phyloP scores from a whole-genome alignment of 106 monocot species.

The Dioscorea zingiberensis region DNA sequence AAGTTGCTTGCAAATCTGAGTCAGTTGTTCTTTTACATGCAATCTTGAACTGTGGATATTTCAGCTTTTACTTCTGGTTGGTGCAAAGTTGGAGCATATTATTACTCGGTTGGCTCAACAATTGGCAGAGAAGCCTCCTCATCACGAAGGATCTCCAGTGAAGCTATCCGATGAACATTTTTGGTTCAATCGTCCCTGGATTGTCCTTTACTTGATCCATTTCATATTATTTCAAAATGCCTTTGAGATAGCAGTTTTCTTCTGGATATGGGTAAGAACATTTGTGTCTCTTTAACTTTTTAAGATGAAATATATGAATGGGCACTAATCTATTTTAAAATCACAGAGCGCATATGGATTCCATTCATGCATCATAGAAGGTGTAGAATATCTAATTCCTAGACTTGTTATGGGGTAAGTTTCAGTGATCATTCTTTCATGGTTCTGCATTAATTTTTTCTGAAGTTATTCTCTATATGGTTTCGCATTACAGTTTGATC shows the following conservation, averaged over 20 bases:
- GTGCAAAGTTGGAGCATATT: conserved; percentile 56
- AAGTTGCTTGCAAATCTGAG: too few relatives aligned
- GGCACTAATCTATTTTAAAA: background rate
- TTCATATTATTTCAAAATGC: conserved; percentile 66
- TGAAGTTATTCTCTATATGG: background rate
- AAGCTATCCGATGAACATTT: conserved; percentile 46
- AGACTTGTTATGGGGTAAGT: conserved; percentile 66
- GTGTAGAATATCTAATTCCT: conserved; percentile 47
- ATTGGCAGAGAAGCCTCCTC: conserved; percentile 34
- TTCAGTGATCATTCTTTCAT: background rate
- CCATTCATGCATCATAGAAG: conserved; percentile 76
- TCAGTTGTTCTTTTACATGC: too few relatives aligned
- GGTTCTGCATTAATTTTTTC: background rate
- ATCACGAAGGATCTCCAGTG: conserved; percentile 29
- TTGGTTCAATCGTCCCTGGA: conserved; percentile 35
- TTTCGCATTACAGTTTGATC: conserved; percentile 31
- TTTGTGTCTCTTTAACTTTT: background rate
- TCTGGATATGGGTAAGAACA: conserved; percentile 52
- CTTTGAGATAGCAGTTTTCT: conserved; percentile 51
- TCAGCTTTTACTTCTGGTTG: conserved; percentile 50
- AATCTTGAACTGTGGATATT: too few relatives aligned
- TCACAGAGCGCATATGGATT: conserved; percentile 62
- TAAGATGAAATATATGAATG: background rate
- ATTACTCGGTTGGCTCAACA: conserved; percentile 50
- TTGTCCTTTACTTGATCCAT: conserved; percentile 50